Percentiles rank a stretch among this genome's conserved stretches.
phyloP scores from a whole-genome alignment of 1,284 basidiomycete species.

The Sporisorium scitamineum region DNA sequence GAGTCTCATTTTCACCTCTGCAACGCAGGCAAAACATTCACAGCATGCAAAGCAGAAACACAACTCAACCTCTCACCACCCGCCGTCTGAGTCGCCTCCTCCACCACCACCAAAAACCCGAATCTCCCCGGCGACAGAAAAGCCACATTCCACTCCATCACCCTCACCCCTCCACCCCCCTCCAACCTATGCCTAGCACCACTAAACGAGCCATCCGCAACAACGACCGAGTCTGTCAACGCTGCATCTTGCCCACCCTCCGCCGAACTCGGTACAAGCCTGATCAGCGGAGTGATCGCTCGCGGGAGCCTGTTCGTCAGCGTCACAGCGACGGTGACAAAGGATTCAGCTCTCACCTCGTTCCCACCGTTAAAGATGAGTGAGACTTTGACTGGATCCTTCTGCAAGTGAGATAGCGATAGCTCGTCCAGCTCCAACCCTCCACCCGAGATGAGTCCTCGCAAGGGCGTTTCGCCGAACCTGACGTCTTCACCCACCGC shows the following conservation, averaged over 20 bases:
- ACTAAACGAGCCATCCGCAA: constrained; percentile 32
- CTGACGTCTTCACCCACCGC: constrained; percentile 1
- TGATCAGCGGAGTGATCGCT: constrained; percentile 27
- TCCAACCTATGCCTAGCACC: neutral
- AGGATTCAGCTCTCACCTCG: constrained; percentile 16
- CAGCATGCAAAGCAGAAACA: constrained; percentile 8
- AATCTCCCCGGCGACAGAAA: constrained; percentile 30
- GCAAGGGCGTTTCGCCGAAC: constrained; percentile 9
- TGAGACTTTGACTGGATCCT: constrained; percentile 17
- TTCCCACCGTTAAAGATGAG: constrained; percentile 8
- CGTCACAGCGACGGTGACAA: constrained; percentile 8
- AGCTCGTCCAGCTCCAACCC: constrained; percentile 12
- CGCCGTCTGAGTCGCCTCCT: constrained; percentile 11
- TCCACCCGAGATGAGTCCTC: constrained; percentile 16
- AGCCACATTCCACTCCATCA: constrained; percentile 18
- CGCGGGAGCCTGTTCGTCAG: constrained; percentile 25
- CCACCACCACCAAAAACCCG: constrained; percentile 27
- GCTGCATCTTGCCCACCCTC: neutral
- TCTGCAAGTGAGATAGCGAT: constrained; percentile 8
- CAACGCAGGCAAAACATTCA: constrained; percentile 15
- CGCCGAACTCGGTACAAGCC: constrained; percentile 34
- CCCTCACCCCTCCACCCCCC: constrained; percentile 1
- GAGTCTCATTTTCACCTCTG: neutral
- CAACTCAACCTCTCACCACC: constrained; percentile 15
- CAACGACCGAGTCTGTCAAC: constrained; percentile 14